Evolutionary conservation across 1,284 basidiomycete genomes (phyloP), one percentile per base, ranked within the genome.

Genomic region (Pholiota adiposa): DNA sequence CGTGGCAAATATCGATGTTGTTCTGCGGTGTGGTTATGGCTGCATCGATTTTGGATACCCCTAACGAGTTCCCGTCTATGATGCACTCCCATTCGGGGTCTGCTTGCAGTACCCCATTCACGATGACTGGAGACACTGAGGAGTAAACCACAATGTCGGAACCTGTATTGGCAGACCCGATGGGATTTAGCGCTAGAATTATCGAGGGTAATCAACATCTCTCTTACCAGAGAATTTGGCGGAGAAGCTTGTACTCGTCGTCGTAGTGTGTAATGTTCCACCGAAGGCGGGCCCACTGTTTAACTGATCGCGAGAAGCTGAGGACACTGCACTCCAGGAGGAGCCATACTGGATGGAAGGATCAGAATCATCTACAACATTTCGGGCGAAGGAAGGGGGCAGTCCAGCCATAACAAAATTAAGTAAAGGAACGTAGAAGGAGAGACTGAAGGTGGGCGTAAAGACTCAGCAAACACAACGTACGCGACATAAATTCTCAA

Each of bases 1-100:
- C 14, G 21, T 51, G 31, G 33, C 49, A 51, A 18, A 51, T 51
- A 11, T 51, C 31, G 33, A 51, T 51, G 19, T 51, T 51, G n/a
- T 51, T 51, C 29, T 51, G 49, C 49, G 49, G 49, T 51, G 49
- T 51, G n/a, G 19, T 51, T n/a, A 34, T 36, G 5, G 49, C 49
- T 23, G n/a, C 4, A 23, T 18, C n/a, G 18, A 51, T 51, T 36
- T 51, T 23, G 33, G 8, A 12, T 16, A 51, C 16, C n/a, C 49
- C 49, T 14, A 51, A 19, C 18, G 31, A 34, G 29, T 34, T 36
- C 6, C 49, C 49, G 29, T 51, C 49, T 9, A 51, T 36, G 6
- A 51, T 34, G 19, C 49, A 51, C 27, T 51, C 49, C 49, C 49
- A 51, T 51, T 51, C 23, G 4, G 49, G 49, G 31, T 51, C 49